phyloP scores from a whole-genome alignment of 371 early-diverging fungal genomes.

The Homolaphlyctis polyrhiza region DNA sequence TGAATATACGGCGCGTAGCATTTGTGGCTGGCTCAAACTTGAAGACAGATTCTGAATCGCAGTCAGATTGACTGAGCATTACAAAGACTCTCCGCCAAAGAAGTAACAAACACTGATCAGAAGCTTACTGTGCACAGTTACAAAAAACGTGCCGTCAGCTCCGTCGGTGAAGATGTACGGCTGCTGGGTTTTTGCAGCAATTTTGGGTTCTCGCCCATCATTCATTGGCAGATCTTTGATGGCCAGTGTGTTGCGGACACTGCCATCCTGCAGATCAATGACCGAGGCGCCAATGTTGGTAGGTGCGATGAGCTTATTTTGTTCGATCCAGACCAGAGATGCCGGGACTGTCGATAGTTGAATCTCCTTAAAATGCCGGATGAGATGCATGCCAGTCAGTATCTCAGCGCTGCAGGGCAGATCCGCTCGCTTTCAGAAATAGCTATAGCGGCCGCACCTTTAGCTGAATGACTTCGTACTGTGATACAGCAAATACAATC shows the following conservation, averaged over 20 bases:
- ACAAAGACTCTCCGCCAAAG: too few species aligned
- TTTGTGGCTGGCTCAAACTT: neutral
- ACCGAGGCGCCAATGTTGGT: neutral
- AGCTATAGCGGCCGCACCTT: neutral
- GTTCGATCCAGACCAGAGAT: neutral
- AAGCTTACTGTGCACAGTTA: neutral
- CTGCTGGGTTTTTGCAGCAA: neutral
- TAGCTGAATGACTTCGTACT: slow-evolving; percentile 7
- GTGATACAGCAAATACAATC: neutral
- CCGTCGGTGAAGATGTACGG: neutral
- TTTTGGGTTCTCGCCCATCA: neutral
- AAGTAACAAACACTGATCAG: too few species aligned
- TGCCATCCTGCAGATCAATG: neutral
- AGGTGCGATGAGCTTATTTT: neutral
- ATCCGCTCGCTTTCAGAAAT: neutral
- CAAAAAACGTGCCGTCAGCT: neutral
- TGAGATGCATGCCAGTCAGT: neutral
- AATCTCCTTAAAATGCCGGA: neutral
- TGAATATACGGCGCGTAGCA: slow-evolving; percentile 15
- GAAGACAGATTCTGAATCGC: neutral
- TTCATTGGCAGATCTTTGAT: neutral
- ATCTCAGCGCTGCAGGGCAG: neutral
- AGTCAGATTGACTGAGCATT: too few species aligned
- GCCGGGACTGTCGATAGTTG: neutral
- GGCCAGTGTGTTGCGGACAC: neutral